phyloP scores from a whole-genome alignment of 1,284 basidiomycete species.

The Heterobasidion annosum region DNA sequence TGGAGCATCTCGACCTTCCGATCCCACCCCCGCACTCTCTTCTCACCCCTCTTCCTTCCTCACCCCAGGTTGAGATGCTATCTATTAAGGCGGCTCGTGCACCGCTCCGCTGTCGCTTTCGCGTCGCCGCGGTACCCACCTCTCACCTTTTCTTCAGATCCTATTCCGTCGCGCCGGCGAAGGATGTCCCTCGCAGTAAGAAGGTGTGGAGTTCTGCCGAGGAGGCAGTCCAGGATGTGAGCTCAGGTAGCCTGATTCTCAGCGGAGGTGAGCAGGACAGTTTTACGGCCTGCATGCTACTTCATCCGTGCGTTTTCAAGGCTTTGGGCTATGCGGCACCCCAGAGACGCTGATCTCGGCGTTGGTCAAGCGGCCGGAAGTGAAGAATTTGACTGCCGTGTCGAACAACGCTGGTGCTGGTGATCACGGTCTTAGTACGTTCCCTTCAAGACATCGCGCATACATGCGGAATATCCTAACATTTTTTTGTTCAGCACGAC shows the following conservation, averaged over 20 bases:
- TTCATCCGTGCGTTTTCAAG: slow-evolving; percentile 25
- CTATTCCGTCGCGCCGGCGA: slow-evolving; percentile 20
- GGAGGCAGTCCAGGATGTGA: slow-evolving; percentile 76
- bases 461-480: neutral
- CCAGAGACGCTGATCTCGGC: slow-evolving; percentile 82
- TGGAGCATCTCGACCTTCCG: neutral
- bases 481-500: slow-evolving; percentile 41
- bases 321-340: slow-evolving; percentile 71
- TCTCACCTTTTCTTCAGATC: slow-evolving; percentile 9
- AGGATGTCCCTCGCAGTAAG: slow-evolving; percentile 38
- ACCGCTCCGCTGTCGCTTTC: neutral
- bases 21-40: neutral
- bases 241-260: slow-evolving; percentile 70
- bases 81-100: neutral
- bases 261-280: slow-evolving; percentile 56
- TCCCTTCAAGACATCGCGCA: neutral
- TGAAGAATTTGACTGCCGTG: slow-evolving; percentile 70
- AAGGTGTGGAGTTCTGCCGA: slow-evolving; percentile 79
- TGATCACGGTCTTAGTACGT: slow-evolving; percentile 69
- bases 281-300: neutral
- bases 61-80: neutral
- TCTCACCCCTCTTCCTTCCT: neutral
- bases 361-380: slow-evolving; percentile 60
- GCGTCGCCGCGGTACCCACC: neutral
- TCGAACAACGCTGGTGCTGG: slow-evolving; percentile 87